Evolutionary conservation across 75 land plant species (phyloP), one percentile per base, ranked within the genome.

Genomic region (Pinus tabuliformis): DNA sequence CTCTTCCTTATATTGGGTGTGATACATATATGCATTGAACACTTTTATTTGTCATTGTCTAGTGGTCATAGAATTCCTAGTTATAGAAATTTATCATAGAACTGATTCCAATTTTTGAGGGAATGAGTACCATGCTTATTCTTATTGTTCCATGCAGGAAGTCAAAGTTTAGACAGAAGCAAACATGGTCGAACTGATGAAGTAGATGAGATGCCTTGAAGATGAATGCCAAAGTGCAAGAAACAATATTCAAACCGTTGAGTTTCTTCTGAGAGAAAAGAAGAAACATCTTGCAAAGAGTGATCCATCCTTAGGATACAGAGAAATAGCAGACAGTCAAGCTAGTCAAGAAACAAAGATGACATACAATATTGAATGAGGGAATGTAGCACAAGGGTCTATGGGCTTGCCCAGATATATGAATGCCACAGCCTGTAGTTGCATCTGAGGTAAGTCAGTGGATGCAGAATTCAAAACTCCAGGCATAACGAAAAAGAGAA

Each of bases 321-420:
- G 42, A 16, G 71, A 68, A 68, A 68, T 24, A 68, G 24, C 49
- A 42, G 49, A 68, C 3, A 37, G 71, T 68, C 71, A 42, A 68
- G 52, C 52, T n/a, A 68, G 71, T 36, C 52, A 68, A 68, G 54
- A 30, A 30, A 20, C 52, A 15, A 22, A 39, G 49, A 42, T 49
- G 52, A 49, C 11, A 68, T 45, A 42, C 21, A 42, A 9, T 68
- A 68, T 68, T 37, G 49, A 68, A 39, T 68, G 42, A 68, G 71
- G 71, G 71, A 68, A 68, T 68, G 71, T 68, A 68, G 71, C 71
- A 68, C 71, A 68, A 68, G 71, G 71, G 71, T 68, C 71, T 52
- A 52, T 68, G n/a, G 71, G 71, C 71, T 9, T 68, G 71, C 71
- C 71, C 71, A 68, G 71, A 68, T 68, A 68, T 68, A 68, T 68